Conservation (phyloP, 768 basidiomycete species). For the Thelephora ganbajun region DNA sequence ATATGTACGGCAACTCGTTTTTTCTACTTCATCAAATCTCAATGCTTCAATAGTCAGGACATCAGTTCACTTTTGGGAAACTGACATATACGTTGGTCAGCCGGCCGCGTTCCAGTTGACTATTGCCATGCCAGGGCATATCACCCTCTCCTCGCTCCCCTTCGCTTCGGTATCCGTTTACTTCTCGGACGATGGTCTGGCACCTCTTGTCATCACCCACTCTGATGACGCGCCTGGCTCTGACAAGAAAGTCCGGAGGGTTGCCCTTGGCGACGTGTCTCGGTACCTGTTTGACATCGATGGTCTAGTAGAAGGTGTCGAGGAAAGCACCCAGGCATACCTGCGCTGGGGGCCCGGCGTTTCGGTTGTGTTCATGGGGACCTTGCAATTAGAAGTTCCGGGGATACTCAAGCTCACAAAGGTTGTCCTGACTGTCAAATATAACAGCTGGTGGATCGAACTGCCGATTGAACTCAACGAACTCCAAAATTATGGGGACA, state of each 20-base stretch:
- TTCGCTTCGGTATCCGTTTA: constrained; percentile 47
- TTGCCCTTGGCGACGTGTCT: constrained; percentile 32
- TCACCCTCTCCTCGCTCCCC: constrained; percentile 41
- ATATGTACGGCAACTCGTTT: constrained; percentile 33
- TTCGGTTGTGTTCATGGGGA: constrained; percentile 47
- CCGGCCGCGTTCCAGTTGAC: constrained; percentile 62
- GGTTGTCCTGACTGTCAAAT: constrained; percentile 36
- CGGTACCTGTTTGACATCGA: constrained; percentile 1
- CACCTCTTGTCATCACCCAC: constrained; percentile 41
- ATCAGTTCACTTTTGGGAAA: constrained; percentile 56
- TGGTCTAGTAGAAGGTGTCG: constrained; percentile 9
- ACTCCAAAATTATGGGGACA: constrained; percentile 14
- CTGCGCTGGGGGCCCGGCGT: constrained; percentile 47
- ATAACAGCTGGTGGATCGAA: constrained; percentile 56
- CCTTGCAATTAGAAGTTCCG: constrained; percentile 35
- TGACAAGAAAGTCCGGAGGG: constrained; percentile 19
- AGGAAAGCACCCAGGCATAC: constrained; percentile 20
- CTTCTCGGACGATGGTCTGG: constrained; percentile 31
- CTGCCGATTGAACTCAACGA: constrained; percentile 32
- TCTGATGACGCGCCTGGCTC: constrained; percentile 5
- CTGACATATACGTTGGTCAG: constrained; percentile 45
- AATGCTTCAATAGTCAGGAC: constrained; percentile 38
- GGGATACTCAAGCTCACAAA: constrained; percentile 43
- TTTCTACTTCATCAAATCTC: constrained; percentile 5
- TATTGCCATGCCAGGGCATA: constrained; percentile 35